Evolutionary conservation across 1,284 basidiomycete genomes (phyloP).

Genomic region (Rhodotorula sp.): DNA sequence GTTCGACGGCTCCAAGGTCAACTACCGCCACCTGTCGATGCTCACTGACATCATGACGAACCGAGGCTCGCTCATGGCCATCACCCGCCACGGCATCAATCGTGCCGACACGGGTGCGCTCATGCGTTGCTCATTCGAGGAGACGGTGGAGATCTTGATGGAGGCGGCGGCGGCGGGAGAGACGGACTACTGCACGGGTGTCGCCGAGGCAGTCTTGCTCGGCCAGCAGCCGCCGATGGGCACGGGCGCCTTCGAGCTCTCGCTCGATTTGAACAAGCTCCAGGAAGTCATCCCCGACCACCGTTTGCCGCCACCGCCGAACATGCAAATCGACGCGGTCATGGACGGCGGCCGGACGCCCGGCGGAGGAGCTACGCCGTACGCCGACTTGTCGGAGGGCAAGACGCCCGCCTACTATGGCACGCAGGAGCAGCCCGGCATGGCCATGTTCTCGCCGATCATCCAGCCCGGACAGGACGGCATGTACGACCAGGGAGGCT

Average conservation of each 20-base stretch:
- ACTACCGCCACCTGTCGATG: conserved; percentile 93
- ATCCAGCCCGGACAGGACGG: conserved; percentile 80
- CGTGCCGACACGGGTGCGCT: conserved; percentile 93
- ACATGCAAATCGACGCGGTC: conserved; percentile 63
- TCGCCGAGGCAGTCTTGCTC: conserved; percentile 97
- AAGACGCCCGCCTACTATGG: conserved; percentile 40
- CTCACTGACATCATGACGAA: conserved; percentile 99
- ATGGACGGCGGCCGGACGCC: conserved; percentile 86
- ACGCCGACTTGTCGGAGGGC: conserved; percentile 53
- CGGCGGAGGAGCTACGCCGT: conserved; percentile 70
- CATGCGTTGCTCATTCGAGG: conserved; percentile 98
- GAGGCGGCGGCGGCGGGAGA: conserved; percentile 98
- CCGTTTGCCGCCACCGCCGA: conserved; percentile 65
- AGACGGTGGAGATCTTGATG: conserved; percentile 98
- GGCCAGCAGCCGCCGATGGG: conserved; percentile 90
- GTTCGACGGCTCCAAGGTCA: conserved; percentile 99
- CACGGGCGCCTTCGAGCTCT: conserved; percentile 64
- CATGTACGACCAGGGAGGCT: conserved; percentile 63
- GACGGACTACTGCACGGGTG: conserved; percentile 95
- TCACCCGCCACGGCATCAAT: conserved; percentile 99
- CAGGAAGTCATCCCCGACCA: conserved; percentile 99
- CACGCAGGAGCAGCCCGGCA: conserved; percentile 18
- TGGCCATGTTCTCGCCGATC: conserved; percentile 88
- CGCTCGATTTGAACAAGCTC: conserved; percentile 95
- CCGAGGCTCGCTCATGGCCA: conserved; percentile 92